phyloP scores from a whole-genome alignment of 2,329 filamentous ascomycete genomes.

The Paramyrothecium sp. region DNA sequence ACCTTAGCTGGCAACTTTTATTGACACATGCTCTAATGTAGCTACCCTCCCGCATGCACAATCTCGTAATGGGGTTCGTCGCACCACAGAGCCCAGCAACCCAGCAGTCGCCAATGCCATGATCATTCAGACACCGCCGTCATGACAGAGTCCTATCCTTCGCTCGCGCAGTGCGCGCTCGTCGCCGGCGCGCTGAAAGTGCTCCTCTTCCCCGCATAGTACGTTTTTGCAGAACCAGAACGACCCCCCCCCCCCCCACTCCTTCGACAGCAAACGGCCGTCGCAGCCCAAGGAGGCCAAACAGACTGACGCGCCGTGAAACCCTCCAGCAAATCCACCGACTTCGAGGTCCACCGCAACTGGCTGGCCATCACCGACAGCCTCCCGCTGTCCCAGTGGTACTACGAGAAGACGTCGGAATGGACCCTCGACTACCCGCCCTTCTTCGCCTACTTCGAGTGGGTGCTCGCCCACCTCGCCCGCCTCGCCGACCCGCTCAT shows the following conservation, averaged over 20 bases:
- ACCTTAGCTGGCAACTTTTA: not conserved
- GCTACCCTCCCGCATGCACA: not conserved
- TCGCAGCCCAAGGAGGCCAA: too few relatives aligned
- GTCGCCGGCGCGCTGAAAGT: conserved; percentile 88
- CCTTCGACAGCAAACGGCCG: too few relatives aligned
- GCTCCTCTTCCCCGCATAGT: conserved; percentile 93
- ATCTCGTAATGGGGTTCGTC: not conserved
- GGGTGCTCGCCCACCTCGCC: conserved; percentile 80
- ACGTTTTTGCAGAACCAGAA: conserved; percentile 42
- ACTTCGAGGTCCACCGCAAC: conserved; percentile 98
- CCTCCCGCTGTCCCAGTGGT: conserved; percentile 85
- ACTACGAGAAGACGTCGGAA: conserved; percentile 96
- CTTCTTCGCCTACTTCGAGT: conserved; percentile 98
- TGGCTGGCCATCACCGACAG: conserved; percentile 97
- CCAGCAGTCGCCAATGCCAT: not conserved
- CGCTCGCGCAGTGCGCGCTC: conserved; percentile 83
- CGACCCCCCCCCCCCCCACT: too few relatives aligned
- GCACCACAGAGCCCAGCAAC: not conserved
- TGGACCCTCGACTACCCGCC: conserved; percentile 99
- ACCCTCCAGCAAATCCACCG: conserved; percentile 81
- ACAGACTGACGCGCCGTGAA: not conserved
- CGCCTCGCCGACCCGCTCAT: conserved; percentile 76
- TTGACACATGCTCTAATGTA: conserved; percentile 6
- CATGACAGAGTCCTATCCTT: conserved; percentile 83
- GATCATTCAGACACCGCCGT: conserved; percentile 10